Percentiles rank a stretch among this genome's conserved stretches.
These are phyloP conservation scores for Fraxinus cuspidata DNA, from an alignment of 257 asterid species.

Conservation along the genomic window DNA sequence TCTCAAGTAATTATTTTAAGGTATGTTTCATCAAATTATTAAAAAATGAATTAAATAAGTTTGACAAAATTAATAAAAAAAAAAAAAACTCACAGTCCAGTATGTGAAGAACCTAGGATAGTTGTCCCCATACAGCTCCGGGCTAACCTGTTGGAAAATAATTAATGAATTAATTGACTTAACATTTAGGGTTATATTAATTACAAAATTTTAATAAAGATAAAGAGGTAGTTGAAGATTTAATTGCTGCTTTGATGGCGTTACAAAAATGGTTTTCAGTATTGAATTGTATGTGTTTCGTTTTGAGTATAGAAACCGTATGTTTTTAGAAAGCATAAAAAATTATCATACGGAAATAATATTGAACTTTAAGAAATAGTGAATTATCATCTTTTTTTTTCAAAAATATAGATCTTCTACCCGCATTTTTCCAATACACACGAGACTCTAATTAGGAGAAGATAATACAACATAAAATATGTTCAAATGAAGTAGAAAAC, in stretches of 20 bases:
- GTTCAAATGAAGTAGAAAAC: too few species aligned
- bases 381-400: not conserved
- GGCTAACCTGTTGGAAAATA: conserved; percentile 64
- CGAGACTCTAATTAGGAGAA: not conserved
- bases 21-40: conserved; percentile 30
- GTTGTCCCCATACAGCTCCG: conserved; percentile 88
- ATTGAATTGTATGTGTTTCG: not conserved
- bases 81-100: conserved; percentile 73
- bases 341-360: not conserved
- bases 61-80: not conserved
- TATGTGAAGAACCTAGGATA: conserved; percentile 88
- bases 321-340: not conserved
- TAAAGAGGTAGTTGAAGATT: conserved; percentile 44
- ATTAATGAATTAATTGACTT: conserved; percentile 28
- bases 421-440: not conserved
- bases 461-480: too few species aligned
- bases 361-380: not conserved
- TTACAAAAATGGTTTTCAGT: conserved; percentile 11
- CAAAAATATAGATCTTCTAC: too few species aligned
- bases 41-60: not conserved
- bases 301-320: not conserved
- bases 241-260: conserved; percentile 37
- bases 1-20: conserved; percentile 19
- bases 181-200: conserved; percentile 15
- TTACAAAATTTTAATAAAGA: conserved; percentile 4